Conservation (phyloP, 495 filamentous ascomycete species). For the Platismatia glauca region DNA sequence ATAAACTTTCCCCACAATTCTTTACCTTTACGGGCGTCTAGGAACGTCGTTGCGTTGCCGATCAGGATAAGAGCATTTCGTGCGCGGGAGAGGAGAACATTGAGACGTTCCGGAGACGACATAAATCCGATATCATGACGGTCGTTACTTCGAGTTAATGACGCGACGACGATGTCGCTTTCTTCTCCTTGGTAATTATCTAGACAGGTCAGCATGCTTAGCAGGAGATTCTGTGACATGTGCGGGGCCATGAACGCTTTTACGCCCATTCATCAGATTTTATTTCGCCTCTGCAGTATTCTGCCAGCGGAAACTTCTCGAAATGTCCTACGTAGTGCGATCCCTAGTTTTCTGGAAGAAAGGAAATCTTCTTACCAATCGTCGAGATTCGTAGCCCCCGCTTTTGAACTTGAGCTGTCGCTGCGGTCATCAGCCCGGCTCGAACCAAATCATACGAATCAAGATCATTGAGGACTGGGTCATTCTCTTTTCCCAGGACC, state of each 20-base stretch:
- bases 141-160: slow-evolving; percentile 58
- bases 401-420: slow-evolving; percentile 43
- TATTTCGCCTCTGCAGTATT: too few species aligned
- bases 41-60: slow-evolving; percentile 62
- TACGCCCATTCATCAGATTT: too few species aligned
- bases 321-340: too few species aligned
- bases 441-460: slow-evolving; percentile 59
- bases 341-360: too few species aligned
- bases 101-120: slow-evolving; percentile 47
- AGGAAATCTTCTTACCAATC: slow-evolving; percentile 44
- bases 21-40: slow-evolving; percentile 50
- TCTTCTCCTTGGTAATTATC: slow-evolving; percentile 82
- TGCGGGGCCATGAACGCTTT: not conserved
- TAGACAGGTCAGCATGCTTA: slow-evolving; percentile 19
- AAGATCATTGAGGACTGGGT: slow-evolving; percentile 59
- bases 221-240: not conserved
- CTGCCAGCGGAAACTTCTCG: too few species aligned
- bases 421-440: slow-evolving; percentile 52
- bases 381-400: slow-evolving; percentile 52
- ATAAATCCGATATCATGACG: slow-evolving; percentile 66
- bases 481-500: slow-evolving; percentile 45
- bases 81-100: slow-evolving; percentile 65
- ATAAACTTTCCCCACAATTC: slow-evolving; percentile 51
- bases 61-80: slow-evolving; percentile 61
- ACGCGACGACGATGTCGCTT: slow-evolving; percentile 61